Conservation (phyloP, 352 stramenopile species). For the Pythium scleroteichum region DNA sequence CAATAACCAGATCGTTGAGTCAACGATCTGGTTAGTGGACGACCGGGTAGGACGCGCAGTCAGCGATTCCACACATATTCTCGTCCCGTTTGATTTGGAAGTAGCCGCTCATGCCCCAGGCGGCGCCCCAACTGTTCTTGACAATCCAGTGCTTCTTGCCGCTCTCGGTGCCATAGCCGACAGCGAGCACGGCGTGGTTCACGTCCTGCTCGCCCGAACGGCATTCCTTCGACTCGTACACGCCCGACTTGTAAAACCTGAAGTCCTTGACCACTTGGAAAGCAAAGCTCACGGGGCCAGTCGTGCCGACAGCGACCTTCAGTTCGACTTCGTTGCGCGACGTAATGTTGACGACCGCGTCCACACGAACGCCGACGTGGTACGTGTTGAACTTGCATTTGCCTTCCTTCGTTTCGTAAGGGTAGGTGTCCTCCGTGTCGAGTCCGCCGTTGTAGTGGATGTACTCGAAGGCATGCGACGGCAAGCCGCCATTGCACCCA, state of each 20-base stretch:
- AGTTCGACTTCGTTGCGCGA: conserved; percentile 76
- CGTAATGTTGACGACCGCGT: conserved; percentile 86
- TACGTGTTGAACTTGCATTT: conserved; percentile 84
- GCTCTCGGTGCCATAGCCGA: conserved; percentile 95
- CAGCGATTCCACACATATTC: conserved; percentile 89
- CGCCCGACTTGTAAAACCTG: conserved; percentile 86
- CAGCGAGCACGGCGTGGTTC: conserved; percentile 93
- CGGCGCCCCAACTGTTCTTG: conserved; percentile 95
- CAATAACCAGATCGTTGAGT: no score
- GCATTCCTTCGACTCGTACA: conserved; percentile 88
- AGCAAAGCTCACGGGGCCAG: conserved; percentile 79
- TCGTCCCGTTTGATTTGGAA: conserved; percentile 93
- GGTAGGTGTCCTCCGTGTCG: conserved; percentile 78
- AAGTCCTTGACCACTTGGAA: conserved; percentile 91
- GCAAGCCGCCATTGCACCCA: conserved; percentile 96
- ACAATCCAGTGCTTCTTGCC: conserved; percentile 95
- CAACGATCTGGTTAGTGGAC: conserved; percentile 30
- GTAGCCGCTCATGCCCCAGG: conserved; percentile 96
- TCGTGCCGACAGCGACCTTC: conserved; percentile 58
- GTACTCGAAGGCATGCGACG: conserved; percentile 97
- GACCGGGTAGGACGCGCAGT: conserved; percentile 87
- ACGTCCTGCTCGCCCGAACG: conserved; percentile 81
- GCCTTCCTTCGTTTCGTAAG: conserved; percentile 72
- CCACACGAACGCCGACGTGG: conserved; percentile 70
- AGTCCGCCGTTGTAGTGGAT: conserved; percentile 91